Conservation (phyloP, 768 basidiomycete species). For the Phlebiopsis gigantea region DNA sequence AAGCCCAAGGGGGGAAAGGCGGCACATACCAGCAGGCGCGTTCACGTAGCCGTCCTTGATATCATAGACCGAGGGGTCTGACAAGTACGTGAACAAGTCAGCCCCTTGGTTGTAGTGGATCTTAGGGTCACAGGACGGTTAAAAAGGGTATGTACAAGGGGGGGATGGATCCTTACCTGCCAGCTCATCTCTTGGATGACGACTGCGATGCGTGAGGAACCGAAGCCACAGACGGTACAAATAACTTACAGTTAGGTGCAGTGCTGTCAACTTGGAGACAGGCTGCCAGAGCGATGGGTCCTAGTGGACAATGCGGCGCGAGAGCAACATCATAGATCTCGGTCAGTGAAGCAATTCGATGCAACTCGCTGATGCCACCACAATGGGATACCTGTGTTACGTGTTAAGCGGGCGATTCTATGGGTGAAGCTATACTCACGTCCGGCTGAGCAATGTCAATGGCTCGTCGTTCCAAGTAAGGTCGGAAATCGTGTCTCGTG, state of each 20-base stretch:
- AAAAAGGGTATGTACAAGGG: neutral
- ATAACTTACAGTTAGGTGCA: slow-evolving; percentile 56
- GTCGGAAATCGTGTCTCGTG: slow-evolving; percentile 56
- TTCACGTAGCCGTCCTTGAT: slow-evolving; percentile 48
- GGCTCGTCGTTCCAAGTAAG: slow-evolving; percentile 57
- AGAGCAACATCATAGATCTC: slow-evolving; percentile 69
- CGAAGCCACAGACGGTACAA: too few relatives aligned
- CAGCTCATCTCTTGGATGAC: slow-evolving; percentile 65
- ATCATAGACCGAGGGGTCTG: slow-evolving; percentile 45
- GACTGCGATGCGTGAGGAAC: slow-evolving; percentile 27
- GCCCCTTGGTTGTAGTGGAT: slow-evolving; percentile 62
- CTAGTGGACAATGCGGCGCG: slow-evolving; percentile 70
- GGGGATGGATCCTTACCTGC: slow-evolving; percentile 34
- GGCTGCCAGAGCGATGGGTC: slow-evolving; percentile 67
- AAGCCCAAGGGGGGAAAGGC: too few relatives aligned
- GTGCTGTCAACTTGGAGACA: slow-evolving; percentile 59
- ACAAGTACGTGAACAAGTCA: slow-evolving; percentile 59
- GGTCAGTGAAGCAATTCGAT: slow-evolving; percentile 51
- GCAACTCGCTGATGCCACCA: slow-evolving; percentile 55
- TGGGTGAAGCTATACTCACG: slow-evolving; percentile 27
- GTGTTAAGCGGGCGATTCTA: neutral
- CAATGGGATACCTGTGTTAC: slow-evolving; percentile 48
- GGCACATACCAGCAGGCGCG: slow-evolving; percentile 25
- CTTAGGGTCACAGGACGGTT: slow-evolving; percentile 24
- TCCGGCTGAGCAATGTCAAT: slow-evolving; percentile 71